Evolutionary conservation across 148 eudicot genomes (phyloP), one percentile per base, ranked within the genome.

Genomic region (Silene latifolia): DNA sequence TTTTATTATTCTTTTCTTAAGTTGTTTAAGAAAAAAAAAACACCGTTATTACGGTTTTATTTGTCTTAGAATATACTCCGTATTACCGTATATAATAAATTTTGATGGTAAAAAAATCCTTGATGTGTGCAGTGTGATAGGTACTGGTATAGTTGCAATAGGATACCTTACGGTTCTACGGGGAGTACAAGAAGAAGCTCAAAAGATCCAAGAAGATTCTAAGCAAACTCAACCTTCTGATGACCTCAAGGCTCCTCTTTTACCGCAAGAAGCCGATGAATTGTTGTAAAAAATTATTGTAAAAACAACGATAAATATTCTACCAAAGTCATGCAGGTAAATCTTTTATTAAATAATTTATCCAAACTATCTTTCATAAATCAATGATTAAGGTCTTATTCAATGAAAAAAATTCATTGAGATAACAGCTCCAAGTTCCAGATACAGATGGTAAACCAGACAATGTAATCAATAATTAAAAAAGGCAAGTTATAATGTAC

Each of bases 111-210:
- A 46, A 46, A 8, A 46, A 46, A 46, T 46, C 7, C 3, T 32
- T 14, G 29, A 2, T 1, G 35, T 47, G 69, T 87, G 90, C 84
- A 92, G 98, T 83, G 87, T 90, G 72, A 71, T 86, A 62, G 92
- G 93, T 19, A 91, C 93, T 71, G 73, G 79, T 8, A 73, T 90
- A 64, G 81, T 83, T 57, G 98, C 88, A 44, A 78, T 85, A 24
- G 98, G 95, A 1, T 88, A 90, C 75, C 86, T 79, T 57, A 83
- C 88, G 21, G 79, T 87, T 73, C 54, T 88, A 69, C 87, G 90
- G 91, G 98, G 93, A 74, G 87, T 83, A 47, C 80, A 75, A 10
- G 86, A 67, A 82, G 94, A 88, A 70, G 87, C 83, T 53, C 81
- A 79, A 72, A 80, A 77, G 67, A 70, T 48, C 24, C 59, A 66